Evolutionary conservation across 345 rosid genomes (phyloP), one percentile per base, ranked within the genome.

Genomic region (Trapa incisa): DNA sequence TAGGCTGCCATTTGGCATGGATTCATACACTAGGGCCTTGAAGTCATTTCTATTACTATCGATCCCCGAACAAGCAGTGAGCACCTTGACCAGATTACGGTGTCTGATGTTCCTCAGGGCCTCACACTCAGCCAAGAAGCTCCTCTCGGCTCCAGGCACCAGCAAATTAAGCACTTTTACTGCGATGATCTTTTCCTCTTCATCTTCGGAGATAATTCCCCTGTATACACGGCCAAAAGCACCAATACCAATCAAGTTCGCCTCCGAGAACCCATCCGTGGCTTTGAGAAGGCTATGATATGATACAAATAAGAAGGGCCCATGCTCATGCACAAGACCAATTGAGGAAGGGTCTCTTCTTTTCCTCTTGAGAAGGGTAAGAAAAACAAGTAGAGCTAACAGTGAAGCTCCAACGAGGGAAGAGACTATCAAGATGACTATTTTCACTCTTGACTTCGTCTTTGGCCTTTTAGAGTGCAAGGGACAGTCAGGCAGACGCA

Each of bases 61-160:
- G 62, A 47, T 68, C 8, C 70, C 60, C 1, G 80, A 71, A 68
- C 71, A 77, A 33, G 68, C 53, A 16, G 72, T 61, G 39, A 74
- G 37, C 29, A 77, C 64, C 32, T 38, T 71, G 47, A 74, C 70
- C 2, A 77, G 68, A 47, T 77, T 68, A 5, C 73, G 43, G 12
- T 71, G 75, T 12, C 70, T 65, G 16, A 73, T 67, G 57, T 61
- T 71, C 45, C 52, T 41, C 54, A 77, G 33, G 35, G 72, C 67
- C 61, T 73, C 41, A n/a, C 77, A 53, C 15, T 77, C 73, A 0
- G 77, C 80, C 42, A 60, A 13, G 47, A 73, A 77, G 15, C 67
- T 65, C 67, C n/a, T 65, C 11, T 10, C 10, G 37, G 67, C 53
- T 65, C 67, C 67, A n/a, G 36, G 9, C 37, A n/a, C 32, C 37